A percentile compares a stretch with the other conserved stretches of the same genome.
phyloP scores from a whole-genome alignment of 2,329 filamentous ascomycete species.

The Fusarium paranaense region DNA sequence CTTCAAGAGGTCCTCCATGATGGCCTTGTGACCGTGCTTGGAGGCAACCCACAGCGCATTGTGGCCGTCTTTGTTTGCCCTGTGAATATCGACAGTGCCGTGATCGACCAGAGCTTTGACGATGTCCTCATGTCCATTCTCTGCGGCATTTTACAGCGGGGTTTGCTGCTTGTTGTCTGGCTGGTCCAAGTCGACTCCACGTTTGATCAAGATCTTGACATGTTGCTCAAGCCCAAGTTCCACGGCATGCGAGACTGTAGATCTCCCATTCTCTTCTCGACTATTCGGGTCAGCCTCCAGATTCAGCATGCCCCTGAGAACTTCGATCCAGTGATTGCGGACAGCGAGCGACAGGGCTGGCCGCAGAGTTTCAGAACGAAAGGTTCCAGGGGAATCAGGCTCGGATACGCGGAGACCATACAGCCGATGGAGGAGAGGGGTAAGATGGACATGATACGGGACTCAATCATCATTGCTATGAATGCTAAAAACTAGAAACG shows the following conservation, averaged over 20 bases:
- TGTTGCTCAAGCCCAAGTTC: slow-evolving; percentile 13
- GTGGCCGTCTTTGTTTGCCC: not conserved
- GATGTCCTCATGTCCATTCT: not conserved
- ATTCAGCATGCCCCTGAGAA: slow-evolving; percentile 16
- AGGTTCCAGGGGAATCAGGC: not conserved
- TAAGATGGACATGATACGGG: not conserved
- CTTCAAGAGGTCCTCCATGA: not conserved
- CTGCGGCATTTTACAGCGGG: slow-evolving; percentile 9
- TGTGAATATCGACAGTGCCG: not conserved
- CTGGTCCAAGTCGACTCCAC: slow-evolving; percentile 8
- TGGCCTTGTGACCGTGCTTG: not conserved
- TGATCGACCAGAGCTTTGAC: not conserved
- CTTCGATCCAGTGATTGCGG: slow-evolving; percentile 24
- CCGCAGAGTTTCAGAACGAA: not conserved
- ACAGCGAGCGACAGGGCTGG: slow-evolving; percentile 21
- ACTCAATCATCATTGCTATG: not conserved
- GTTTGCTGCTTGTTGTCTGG: slow-evolving; percentile 5
- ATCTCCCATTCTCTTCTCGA: slow-evolving; percentile 23
- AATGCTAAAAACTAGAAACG: not conserved
- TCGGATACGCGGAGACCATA: not conserved
- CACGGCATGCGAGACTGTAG: slow-evolving; percentile 23
- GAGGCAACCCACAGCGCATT: not conserved
- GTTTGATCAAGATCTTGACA: not conserved
- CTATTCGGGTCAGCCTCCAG: slow-evolving; percentile 14
- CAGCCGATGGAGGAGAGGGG: not conserved